Evolutionary conservation across 2,329 filamentous ascomycete species (phyloP).

Genomic region (Aspergillus persii): DNA sequence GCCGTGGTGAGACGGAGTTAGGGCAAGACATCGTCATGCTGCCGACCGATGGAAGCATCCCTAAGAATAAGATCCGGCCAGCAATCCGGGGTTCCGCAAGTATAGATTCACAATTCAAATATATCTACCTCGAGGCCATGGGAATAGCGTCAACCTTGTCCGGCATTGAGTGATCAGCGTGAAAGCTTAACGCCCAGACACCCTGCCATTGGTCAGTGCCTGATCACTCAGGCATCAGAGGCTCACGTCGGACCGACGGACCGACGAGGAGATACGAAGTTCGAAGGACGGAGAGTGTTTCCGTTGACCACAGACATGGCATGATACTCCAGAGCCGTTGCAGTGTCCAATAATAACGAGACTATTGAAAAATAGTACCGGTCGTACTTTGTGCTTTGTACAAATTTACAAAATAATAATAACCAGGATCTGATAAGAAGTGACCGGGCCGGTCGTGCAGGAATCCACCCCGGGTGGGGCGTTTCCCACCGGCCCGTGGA

Average conservation of each 20-base stretch:
- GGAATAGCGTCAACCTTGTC: background rate
- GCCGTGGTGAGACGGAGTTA: background rate
- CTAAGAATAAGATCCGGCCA: too few species aligned
- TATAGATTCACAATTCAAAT: background rate
- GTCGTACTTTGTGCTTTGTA: too few species aligned
- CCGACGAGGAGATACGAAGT: too few species aligned
- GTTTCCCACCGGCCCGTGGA: background rate
- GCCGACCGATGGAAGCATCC: background rate
- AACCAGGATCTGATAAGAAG: background rate
- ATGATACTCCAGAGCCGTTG: too few species aligned
- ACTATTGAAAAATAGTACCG: too few species aligned
- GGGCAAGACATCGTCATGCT: background rate
- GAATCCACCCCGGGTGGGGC: background rate
- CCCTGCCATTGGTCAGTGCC: background rate
- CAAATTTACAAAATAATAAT: background rate
- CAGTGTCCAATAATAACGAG: too few species aligned
- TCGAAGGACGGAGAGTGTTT: too few species aligned
- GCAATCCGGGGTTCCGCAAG: background rate
- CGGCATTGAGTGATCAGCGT: background rate
- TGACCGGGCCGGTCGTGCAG: background rate
- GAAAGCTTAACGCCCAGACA: background rate
- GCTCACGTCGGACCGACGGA: too few species aligned
- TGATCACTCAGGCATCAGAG: background rate
- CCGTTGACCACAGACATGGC: too few species aligned
- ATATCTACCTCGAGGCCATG: background rate